These are phyloP conservation scores for Solanum chilense DNA, from an alignment of 257 asterid genomes.

Conservation along the genomic window DNA sequence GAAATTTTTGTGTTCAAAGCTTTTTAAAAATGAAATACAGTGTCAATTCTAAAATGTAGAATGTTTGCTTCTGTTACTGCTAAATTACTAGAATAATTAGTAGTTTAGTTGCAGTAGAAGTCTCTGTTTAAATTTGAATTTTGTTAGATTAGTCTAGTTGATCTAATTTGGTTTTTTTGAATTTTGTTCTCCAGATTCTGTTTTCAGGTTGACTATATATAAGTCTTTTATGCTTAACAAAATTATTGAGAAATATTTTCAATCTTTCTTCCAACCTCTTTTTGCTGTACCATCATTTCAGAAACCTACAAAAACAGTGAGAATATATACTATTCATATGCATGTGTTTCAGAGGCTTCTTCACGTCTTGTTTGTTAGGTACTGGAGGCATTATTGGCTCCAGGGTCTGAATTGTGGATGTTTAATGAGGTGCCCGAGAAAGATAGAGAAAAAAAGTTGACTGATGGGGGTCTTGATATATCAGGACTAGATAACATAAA, in stretches of 20 bases:
- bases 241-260: not conserved
- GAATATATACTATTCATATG: not conserved
- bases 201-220: not conserved
- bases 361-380: conserved; percentile 34
- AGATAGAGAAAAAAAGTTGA: conserved; percentile 67
- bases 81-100: not conserved
- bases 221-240: not conserved
- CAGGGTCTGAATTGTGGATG: conserved; percentile 92
- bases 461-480: conserved; percentile 90
- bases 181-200: not conserved
- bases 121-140: not conserved
- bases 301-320: not conserved
- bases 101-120: not conserved
- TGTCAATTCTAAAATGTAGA: not conserved
- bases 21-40: not conserved
- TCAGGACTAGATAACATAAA: conserved; percentile 68
- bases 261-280: not conserved
- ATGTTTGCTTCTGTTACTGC: not conserved
- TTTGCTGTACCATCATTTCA: not conserved
- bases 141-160: not conserved
- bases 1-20: not conserved
- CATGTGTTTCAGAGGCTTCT: not conserved
- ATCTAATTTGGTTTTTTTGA: not conserved
- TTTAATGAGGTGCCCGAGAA: conserved; percentile 81
- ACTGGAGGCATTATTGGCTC: conserved; percentile 81